Evolutionary conservation across 129 eudicot genomes (phyloP).

Genomic region (Tagetes patula): DNA sequence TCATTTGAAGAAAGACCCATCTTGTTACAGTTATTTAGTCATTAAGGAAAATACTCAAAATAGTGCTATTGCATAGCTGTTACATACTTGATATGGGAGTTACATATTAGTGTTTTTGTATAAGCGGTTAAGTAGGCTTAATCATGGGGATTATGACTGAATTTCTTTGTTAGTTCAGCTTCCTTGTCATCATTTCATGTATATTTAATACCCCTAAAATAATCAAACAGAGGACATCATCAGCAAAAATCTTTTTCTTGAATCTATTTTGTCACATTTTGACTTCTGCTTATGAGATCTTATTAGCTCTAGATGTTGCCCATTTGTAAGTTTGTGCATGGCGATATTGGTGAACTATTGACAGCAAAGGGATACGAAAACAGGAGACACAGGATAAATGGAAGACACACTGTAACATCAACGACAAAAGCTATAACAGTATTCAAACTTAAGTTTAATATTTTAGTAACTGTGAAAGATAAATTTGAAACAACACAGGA

Average conservation of each 20-base stretch:
- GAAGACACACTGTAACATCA: background rate
- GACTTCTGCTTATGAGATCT: background rate
- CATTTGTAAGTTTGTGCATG: background rate
- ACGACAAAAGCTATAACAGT: background rate
- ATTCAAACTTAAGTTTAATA: background rate
- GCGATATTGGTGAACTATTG: conserved; percentile 1
- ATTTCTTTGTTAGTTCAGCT: background rate
- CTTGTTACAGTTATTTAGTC: background rate
- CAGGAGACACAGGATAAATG: background rate
- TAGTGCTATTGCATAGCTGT: background rate
- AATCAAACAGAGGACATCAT: background rate
- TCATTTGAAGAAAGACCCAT: background rate
- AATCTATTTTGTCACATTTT: background rate
- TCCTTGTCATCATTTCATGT: background rate
- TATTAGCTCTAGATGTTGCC: background rate
- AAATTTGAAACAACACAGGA: background rate
- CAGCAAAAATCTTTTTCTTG: background rate
- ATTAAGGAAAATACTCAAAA: background rate
- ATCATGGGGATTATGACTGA: background rate
- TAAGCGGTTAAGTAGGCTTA: background rate
- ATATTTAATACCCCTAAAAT: background rate
- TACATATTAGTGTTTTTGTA: background rate
- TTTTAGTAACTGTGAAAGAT: background rate
- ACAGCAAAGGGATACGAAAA: background rate
- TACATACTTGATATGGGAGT: background rate